These are phyloP conservation scores for Neurospora intermedia DNA, from an alignment of 495 filamentous ascomycete species.

Conservation along the genomic window DNA sequence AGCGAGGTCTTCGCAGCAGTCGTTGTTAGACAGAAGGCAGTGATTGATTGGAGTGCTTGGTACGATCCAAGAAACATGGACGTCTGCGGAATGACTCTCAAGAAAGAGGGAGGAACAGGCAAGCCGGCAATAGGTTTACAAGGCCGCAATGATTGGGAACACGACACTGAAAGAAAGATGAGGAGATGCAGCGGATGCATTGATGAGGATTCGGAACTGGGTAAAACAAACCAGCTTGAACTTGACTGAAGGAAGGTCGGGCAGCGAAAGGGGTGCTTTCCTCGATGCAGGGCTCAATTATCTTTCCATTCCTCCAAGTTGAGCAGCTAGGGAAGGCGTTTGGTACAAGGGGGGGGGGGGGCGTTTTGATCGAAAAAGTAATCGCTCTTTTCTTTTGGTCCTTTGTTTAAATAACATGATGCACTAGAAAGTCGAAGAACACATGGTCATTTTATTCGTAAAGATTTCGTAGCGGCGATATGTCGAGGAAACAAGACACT, in stretches of 20 bases:
- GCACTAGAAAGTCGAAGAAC: background rate
- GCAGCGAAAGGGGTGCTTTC: background rate
- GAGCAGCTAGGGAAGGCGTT: background rate
- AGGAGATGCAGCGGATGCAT: background rate
- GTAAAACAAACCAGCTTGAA: background rate
- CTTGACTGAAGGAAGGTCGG: background rate
- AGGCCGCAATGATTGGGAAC: background rate
- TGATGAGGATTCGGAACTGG: background rate
- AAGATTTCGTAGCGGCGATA: background rate
- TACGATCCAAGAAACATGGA: background rate
- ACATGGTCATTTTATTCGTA: background rate
- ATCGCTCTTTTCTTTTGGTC: background rate
- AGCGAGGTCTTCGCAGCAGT: background rate
- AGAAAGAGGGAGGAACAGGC: background rate
- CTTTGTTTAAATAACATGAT: background rate
- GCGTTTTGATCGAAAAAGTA: background rate
- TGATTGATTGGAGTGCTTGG: background rate
- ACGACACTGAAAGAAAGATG: background rate
- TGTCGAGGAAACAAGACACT: background rate
- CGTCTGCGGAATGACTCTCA: background rate
- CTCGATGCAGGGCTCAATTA: background rate
- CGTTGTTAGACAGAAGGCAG: background rate
- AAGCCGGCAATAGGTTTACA: background rate
- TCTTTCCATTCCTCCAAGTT: background rate
- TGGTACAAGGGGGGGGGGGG: background rate